Evolutionary conservation across 2,329 filamentous ascomycete species (phyloP).

Genomic region (Chaetomium strumarium): DNA sequence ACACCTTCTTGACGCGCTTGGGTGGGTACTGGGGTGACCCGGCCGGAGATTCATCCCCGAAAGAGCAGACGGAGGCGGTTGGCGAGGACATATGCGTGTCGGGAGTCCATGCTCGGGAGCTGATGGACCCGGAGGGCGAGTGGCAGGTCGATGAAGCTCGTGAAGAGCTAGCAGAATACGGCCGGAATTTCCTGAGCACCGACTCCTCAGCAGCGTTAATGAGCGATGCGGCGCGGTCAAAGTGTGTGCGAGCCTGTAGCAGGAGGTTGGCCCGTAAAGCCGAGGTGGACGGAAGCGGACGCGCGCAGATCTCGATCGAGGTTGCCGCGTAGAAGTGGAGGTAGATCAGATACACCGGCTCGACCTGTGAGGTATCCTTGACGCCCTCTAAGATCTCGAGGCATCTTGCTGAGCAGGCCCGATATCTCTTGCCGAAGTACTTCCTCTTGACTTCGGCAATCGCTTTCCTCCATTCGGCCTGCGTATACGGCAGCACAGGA

Average conservation of each 20-base stretch:
- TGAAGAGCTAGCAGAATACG: slow-evolving; percentile 33
- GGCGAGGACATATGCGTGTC: slow-evolving; percentile 44
- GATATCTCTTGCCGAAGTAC: slow-evolving; percentile 45
- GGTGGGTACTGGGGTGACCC: slow-evolving; percentile 23
- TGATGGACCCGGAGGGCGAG: slow-evolving; percentile 43
- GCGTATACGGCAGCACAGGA: slow-evolving; percentile 36
- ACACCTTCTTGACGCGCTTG: slow-evolving; percentile 37
- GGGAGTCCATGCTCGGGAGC: slow-evolving; percentile 37
- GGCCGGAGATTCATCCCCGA: slow-evolving; percentile 27
- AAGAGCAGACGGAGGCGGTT: slow-evolving; percentile 38
- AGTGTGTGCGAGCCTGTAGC: slow-evolving; percentile 47
- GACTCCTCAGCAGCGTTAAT: slow-evolving; percentile 43
- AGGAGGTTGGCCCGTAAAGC: slow-evolving; percentile 44
- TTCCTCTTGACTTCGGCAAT: slow-evolving; percentile 50
- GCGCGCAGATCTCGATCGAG: slow-evolving; percentile 52
- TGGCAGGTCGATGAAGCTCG: slow-evolving; percentile 34
- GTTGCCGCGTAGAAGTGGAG: slow-evolving; percentile 57
- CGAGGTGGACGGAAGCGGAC: slow-evolving; percentile 40
- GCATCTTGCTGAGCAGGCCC: slow-evolving; percentile 48
- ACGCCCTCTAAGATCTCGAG: slow-evolving; percentile 46
- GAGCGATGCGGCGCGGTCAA: slow-evolving; percentile 42
- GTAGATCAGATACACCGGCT: slow-evolving; percentile 52
- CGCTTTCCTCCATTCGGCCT: slow-evolving; percentile 45
- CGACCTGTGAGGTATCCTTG: slow-evolving; percentile 39
- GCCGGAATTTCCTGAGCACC: slow-evolving; percentile 32